Conservation (phyloP, 495 filamentous ascomycete species). For the Aspergillus bridgeri region DNA sequence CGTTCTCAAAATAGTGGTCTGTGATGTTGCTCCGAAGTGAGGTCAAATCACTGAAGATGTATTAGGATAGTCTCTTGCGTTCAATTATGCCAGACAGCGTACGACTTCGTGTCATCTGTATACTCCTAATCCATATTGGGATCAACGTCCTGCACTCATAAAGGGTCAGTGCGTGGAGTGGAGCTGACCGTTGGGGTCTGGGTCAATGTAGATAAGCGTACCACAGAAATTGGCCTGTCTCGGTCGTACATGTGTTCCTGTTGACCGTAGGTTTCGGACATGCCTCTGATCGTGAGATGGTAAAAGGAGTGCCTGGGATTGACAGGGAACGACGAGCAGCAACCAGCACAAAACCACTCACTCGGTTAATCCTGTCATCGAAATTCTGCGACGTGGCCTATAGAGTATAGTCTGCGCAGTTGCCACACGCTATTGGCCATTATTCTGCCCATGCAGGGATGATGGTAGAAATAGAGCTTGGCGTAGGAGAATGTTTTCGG, state of each 20-base stretch:
- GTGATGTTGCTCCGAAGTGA: conserved; percentile 1
- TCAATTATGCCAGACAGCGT: neutral
- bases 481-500: neutral
- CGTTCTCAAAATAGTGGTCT: neutral
- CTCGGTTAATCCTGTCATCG: neutral
- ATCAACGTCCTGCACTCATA: neutral
- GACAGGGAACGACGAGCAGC: too few relatives aligned
- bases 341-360: neutral
- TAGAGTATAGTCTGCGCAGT: neutral
- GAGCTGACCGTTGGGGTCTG: too few relatives aligned
- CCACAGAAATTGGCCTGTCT: neutral
- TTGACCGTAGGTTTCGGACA: too few relatives aligned
- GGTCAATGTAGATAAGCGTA: neutral
- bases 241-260: neutral
- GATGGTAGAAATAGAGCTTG: neutral
- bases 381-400: neutral
- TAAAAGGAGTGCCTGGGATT: too few relatives aligned
- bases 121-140: neutral
- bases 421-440: neutral
- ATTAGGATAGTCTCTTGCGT: neutral
- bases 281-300: too few relatives aligned
- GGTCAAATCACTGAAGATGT: neutral
- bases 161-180: neutral
- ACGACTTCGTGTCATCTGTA: neutral
- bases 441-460: neutral